Conservation (phyloP, 306 rosid species). For the Prunus mira region DNA sequence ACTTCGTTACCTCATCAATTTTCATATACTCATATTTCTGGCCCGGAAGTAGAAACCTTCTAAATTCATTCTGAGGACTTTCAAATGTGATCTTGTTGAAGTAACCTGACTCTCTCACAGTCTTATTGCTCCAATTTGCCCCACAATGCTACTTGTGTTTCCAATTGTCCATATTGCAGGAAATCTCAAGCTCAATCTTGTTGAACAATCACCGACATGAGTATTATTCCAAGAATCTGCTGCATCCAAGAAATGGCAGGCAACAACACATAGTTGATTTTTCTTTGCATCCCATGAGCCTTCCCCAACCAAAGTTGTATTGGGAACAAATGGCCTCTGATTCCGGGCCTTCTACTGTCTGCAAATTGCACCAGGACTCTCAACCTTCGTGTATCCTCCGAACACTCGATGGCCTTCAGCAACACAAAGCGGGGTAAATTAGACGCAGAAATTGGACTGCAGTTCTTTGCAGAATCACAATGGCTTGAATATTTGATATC, state of each 20-base stretch:
- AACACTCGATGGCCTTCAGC: constrained; percentile 29
- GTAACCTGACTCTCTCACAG: constrained; percentile 28
- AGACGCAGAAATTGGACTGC: constrained; percentile 34
- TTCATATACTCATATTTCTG: constrained; percentile 48
- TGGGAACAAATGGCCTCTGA: constrained; percentile 22
- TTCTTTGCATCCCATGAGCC: constrained; percentile 51
- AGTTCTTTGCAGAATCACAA: constrained; percentile 41
- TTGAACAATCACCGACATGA: constrained; percentile 55
- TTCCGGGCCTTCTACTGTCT: not conserved
- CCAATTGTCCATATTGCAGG: constrained; percentile 52
- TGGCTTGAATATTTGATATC: constrained; percentile 37
- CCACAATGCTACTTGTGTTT: constrained; percentile 33
- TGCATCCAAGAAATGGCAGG: constrained; percentile 31
- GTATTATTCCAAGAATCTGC: constrained; percentile 29
- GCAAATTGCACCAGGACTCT: constrained; percentile 29
- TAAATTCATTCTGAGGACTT: not conserved
- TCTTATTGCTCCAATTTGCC: constrained; percentile 63
- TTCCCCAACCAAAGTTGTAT: constrained; percentile 37
- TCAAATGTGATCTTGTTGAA: constrained; percentile 39
- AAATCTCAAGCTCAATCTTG: constrained; percentile 37
- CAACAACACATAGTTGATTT: constrained; percentile 31
- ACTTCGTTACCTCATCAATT: constrained; percentile 28
- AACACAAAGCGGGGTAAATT: constrained; percentile 29
- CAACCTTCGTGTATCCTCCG: constrained; percentile 5
- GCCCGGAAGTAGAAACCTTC: not conserved